Evolutionary conservation across 2,329 filamentous ascomycete genomes (phyloP), one percentile per base, ranked within the genome.

Genomic region (Colletotrichum chrysophilum): DNA sequence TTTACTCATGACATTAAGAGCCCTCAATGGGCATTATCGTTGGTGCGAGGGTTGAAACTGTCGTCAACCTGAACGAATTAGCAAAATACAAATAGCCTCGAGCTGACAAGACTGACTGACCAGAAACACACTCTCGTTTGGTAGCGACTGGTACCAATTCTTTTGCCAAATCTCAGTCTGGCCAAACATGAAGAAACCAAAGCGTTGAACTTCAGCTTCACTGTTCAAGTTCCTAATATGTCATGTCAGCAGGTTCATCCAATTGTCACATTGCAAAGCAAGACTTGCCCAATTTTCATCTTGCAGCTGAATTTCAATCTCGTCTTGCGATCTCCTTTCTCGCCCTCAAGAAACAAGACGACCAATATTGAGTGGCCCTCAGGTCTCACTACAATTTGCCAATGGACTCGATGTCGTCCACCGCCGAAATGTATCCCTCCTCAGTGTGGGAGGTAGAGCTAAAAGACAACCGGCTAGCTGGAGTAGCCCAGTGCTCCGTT

Each of bases 401-500:
- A 52, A 34, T 10, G 66, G n/a, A 38, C 26, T 21, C 18, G 21
- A 38, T 24, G 58, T 67, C 48, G 4, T 38, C 26, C 18, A 34
- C 21, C 34, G 36, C 64, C 32, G 55, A 18, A 43, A 30, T 36
- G 34, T 38, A 24, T 14, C n/a, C 32, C 10, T 72, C 69, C n/a
- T 26, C 56, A 8, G 69, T 67, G 13, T 34, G 30, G 12, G 30
- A 7, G n/a, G 43, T 38, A 10, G 61, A 67, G 26, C 26, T 70
- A 7, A 21, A 18, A n/a, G 76, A 75, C 38, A 77, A 16, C n/a
- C 65, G 71, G 28, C 76, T 77, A 16, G 52, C 66, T 4, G 76
- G 76, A 7, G 76, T 77, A 28, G 30, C 71, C 67, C 68, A 77
- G 7, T 52, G 36, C 52, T 77, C 76, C 16, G 67, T 48, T 48